Evolutionary conservation across 1,284 basidiomycete genomes (phyloP).

Genomic region (Erythrobasidium hasegawianum): DNA sequence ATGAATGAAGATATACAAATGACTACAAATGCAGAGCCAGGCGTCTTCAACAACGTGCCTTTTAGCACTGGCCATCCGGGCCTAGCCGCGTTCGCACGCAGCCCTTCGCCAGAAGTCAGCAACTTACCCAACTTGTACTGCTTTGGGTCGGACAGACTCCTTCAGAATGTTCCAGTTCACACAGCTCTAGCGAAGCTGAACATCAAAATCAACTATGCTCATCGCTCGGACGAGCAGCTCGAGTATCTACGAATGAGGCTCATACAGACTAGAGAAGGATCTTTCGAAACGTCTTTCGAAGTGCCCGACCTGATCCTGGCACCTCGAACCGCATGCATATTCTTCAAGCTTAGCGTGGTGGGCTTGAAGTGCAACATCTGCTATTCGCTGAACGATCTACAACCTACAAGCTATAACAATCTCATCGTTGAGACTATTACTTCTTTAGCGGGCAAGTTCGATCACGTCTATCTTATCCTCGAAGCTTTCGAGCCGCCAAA

Average conservation of each 20-base stretch:
- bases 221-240: slow-evolving; percentile 8
- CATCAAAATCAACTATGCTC: slow-evolving; percentile 24
- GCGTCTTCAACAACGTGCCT: too few species aligned
- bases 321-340: slow-evolving; percentile 10
- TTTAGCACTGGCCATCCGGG: too few species aligned
- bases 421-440: slow-evolving; percentile 9
- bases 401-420: slow-evolving; percentile 7
- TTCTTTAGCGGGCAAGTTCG: not conserved
- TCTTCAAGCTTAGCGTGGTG: slow-evolving; percentile 15
- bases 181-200: slow-evolving; percentile 2
- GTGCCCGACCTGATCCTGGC: slow-evolving; percentile 21
- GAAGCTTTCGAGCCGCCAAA: slow-evolving; percentile 11
- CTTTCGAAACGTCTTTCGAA: not conserved
- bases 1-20: too few species aligned
- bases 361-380: slow-evolving; percentile 1
- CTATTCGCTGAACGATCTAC: not conserved
- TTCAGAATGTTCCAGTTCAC: slow-evolving; percentile 17
- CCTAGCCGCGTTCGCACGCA: too few species aligned
- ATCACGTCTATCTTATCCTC: slow-evolving; percentile 21
- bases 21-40: too few species aligned
- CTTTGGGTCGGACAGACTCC: slow-evolving; percentile 20
- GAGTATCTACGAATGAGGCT: not conserved
- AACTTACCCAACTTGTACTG: slow-evolving; percentile 1
- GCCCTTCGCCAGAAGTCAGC: too few species aligned
- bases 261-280: not conserved